Evolutionary conservation across 805 yeast species (phyloP), one percentile per base, ranked within the genome.

Genomic region (Torulaspora delbrueckii): DNA sequence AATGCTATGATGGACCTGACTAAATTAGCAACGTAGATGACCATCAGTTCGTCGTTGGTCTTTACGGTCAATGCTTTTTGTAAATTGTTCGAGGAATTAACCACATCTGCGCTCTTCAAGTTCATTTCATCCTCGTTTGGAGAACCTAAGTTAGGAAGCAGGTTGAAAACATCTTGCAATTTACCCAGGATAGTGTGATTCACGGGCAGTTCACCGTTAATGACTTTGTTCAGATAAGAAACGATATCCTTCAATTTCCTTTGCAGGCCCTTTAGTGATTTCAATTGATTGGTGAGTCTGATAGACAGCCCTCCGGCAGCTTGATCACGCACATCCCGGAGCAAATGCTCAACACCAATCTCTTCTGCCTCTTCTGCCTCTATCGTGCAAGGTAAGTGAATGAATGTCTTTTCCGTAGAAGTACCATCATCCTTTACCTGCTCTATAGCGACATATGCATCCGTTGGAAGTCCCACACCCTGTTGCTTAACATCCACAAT

Each of bases 331-430:
- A 89, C 88, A 61, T 93, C 99, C 61, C 98, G 82, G 49, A 93
- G 70, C 50, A 93, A 70, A 65, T 93, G 99, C 67, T 93, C 99
- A 10, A 93, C 99, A 51, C 99, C 99, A 56, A 93, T 93, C 68
- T 93, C 99, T 69, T 93, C 99, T 8, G 99, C 99, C 65, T 93
- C 99, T 63, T 93, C 99, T 3, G 99, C 99, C 63, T 86, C 91
- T 53, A 95, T 88, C 24, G 79, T 74, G 10, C 96, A 86, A 8
- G 98, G 96, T 25, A 91, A 81, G 67, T 93, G 99, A 38, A 86
- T 79, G 70, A 93, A 93, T 3, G 97, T 89, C 68, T 84, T 84
- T 62, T 88, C 96, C 7, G 96, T 86, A 4, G 90, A 80, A 1
- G 96, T 79, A 16, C 99, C 99, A 66, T 93, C 98, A 59, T 89